A percentile compares a stretch with the other conserved stretches of the same genome.
phyloP scores from a whole-genome alignment of 2,329 filamentous ascomycete genomes.

The Thermomyces lanuginosus region DNA sequence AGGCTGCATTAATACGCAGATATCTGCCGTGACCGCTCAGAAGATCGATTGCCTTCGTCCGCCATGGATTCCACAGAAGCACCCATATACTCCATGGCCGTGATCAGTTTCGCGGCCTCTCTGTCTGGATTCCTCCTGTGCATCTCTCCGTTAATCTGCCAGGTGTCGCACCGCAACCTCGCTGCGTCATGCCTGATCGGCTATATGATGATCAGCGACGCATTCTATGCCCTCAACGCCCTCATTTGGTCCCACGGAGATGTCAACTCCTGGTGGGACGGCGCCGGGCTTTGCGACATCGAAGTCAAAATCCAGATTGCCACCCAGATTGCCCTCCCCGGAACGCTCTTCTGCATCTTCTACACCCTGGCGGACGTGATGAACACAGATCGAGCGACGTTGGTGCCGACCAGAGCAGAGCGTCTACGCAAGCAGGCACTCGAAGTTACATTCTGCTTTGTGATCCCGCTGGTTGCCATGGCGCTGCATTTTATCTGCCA shows the following conservation, averaged over 20 bases:
- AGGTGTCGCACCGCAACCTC: slow-evolving; percentile 44
- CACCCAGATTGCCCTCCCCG: slow-evolving; percentile 35
- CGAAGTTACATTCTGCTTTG: slow-evolving; percentile 41
- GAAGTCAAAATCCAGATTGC: slow-evolving; percentile 43
- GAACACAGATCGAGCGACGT: slow-evolving; percentile 38
- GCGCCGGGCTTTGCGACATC: slow-evolving; percentile 47
- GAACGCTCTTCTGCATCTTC: slow-evolving; percentile 42
- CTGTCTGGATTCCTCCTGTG: too few species aligned
- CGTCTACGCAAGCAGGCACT: slow-evolving; percentile 31
- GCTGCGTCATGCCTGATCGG: slow-evolving; percentile 40
- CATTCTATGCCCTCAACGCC: slow-evolving; percentile 45
- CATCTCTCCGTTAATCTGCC: slow-evolving; percentile 43
- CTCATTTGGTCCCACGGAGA: slow-evolving; percentile 49
- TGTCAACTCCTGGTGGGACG: slow-evolving; percentile 39
- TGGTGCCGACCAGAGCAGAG: slow-evolving; percentile 35
- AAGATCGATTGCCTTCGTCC: too few species aligned
- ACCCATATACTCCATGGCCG: too few species aligned
- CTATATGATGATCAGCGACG: slow-evolving; percentile 41
- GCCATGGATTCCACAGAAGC: too few species aligned
- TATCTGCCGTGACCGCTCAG: too few species aligned
- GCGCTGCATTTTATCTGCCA: slow-evolving; percentile 45
- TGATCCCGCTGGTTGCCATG: slow-evolving; percentile 40
- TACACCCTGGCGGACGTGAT: slow-evolving; percentile 44
- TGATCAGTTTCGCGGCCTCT: too few species aligned
- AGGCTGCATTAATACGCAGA: too few species aligned